phyloP scores from a whole-genome alignment of 257 asterid species.

The Solanum commersonii region DNA sequence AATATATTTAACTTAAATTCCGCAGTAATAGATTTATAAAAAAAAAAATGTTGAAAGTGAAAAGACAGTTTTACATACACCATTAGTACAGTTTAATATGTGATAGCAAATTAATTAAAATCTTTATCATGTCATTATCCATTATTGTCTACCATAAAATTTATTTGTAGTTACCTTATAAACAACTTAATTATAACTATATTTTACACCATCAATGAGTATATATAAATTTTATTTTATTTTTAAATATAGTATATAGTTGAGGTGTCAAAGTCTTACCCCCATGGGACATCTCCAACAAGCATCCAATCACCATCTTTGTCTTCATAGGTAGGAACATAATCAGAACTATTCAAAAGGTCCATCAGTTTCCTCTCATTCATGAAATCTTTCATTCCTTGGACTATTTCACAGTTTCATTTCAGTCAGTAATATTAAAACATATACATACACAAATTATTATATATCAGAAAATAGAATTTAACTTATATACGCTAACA shows the following conservation, averaged over 20 bases:
- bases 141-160: not conserved
- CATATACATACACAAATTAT: not conserved
- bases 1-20: not conserved
- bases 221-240: not conserved
- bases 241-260: not conserved
- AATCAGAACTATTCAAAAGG: slow-evolving; percentile 21
- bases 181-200: not conserved
- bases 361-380: slow-evolving; percentile 30
- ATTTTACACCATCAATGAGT: not conserved
- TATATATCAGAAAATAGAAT: not conserved
- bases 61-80: too few species aligned
- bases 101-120: too few species aligned
- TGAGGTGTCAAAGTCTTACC: slow-evolving; percentile 5
- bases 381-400: slow-evolving; percentile 29
- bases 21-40: too few species aligned
- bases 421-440: not conserved
- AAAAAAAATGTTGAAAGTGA: too few species aligned
- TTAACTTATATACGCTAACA: not conserved
- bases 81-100: too few species aligned
- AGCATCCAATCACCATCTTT: slow-evolving; percentile 3
- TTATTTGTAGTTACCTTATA: not conserved
- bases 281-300: slow-evolving; percentile 1
- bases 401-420: slow-evolving; percentile 1
- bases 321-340: slow-evolving; percentile 21
- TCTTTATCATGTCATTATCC: not conserved